A percentile compares a stretch with the other conserved stretches of the same genome.
These are phyloP conservation scores for Theileria orientalis DNA, from an alignment of 169 alveolate species.

Conservation along the genomic window DNA sequence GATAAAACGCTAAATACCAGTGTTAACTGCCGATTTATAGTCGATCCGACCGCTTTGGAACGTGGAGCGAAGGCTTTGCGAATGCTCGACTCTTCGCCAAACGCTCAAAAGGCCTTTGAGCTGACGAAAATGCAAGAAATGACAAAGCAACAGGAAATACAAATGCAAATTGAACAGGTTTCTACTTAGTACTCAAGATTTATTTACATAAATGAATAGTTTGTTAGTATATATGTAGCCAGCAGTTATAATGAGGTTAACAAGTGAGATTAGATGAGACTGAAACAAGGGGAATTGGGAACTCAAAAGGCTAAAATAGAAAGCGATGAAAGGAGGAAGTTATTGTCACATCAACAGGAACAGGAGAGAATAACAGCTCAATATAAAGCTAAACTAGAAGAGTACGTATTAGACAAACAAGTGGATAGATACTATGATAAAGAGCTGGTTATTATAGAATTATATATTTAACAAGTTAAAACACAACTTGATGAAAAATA, in stretches of 20 bases:
- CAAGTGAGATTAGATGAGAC: slow-evolving; percentile 66
- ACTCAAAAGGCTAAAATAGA: slow-evolving; percentile 79
- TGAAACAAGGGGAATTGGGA: slow-evolving; percentile 69
- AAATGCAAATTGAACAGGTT: slow-evolving; percentile 84
- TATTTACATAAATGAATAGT: background rate
- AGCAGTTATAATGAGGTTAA: too few species aligned
- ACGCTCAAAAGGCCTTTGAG: slow-evolving; percentile 94
- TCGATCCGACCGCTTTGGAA: slow-evolving; percentile 98
- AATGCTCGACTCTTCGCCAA: slow-evolving; percentile 89
- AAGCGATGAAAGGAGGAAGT: slow-evolving; percentile 89
- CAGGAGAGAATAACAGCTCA: slow-evolving; percentile 91
- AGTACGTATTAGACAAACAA: slow-evolving; percentile 51
- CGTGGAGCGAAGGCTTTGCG: slow-evolving; percentile 98
- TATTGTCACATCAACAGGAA: slow-evolving; percentile 89
- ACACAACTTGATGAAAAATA: background rate
- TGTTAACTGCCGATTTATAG: slow-evolving; percentile 23
- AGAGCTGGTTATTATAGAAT: too few species aligned
- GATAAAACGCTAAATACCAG: background rate
- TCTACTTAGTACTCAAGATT: background rate
- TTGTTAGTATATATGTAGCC: background rate
- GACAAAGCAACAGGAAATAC: slow-evolving; percentile 92
- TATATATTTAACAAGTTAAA: background rate
- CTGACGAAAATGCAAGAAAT: slow-evolving; percentile 92
- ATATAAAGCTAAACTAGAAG: slow-evolving; percentile 89
- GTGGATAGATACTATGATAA: background rate